Evolutionary conservation across 2,329 filamentous ascomycete genomes (phyloP).

Genomic region (Colletotrichum echinochloae): DNA sequence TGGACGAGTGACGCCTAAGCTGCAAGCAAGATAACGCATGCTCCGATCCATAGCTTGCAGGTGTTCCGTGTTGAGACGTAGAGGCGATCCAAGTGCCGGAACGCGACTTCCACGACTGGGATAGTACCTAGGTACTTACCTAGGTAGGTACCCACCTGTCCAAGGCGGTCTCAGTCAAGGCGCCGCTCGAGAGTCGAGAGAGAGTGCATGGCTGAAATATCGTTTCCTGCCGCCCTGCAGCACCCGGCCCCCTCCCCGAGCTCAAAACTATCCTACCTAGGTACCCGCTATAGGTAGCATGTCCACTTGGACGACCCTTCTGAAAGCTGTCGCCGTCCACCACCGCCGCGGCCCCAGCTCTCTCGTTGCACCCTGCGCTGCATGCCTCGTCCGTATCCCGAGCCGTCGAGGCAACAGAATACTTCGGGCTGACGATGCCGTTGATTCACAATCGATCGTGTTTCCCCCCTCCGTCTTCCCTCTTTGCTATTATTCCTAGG

Average conservation of each 20-base stretch:
- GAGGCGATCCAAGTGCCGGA: neutral
- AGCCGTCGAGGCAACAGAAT: neutral
- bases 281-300: neutral
- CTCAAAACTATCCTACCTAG: neutral
- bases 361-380: neutral
- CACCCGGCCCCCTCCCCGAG: neutral
- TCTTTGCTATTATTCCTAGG: neutral
- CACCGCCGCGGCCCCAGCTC: neutral
- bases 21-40: slow-evolving; percentile 1
- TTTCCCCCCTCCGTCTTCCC: neutral
- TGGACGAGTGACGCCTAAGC: neutral
- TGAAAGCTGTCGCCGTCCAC: slow-evolving; percentile 34
- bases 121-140: too few species aligned
- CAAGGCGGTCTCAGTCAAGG: neutral
- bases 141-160: too few species aligned
- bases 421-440: neutral
- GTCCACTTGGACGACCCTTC: slow-evolving; percentile 9
- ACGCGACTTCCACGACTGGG: neutral
- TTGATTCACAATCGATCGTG: slow-evolving; percentile 19
- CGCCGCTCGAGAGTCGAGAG: neutral
- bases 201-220: neutral
- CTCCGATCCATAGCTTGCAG: neutral
- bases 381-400: neutral
- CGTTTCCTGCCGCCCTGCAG: neutral
- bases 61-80: slow-evolving; percentile 6